Evolutionary conservation across 169 alveolate species (phyloP).

Genomic region (Cryptosporidium sp.): DNA sequence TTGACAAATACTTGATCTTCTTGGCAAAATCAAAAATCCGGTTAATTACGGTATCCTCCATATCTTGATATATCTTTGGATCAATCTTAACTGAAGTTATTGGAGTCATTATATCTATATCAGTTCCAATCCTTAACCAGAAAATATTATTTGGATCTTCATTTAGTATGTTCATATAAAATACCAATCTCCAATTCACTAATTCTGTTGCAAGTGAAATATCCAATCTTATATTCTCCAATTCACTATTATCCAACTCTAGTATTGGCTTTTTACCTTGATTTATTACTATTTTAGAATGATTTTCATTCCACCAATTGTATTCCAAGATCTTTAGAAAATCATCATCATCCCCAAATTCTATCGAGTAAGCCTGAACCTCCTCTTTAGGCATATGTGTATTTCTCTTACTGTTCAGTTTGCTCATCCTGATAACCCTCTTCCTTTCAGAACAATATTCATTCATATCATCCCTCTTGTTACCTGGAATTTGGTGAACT

Average conservation of each 20-base stretch:
- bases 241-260: neutral
- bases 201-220: conserved; percentile 58
- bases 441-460: neutral
- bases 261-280: conserved; percentile 27
- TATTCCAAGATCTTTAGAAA: conserved; percentile 32
- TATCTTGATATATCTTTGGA: conserved; percentile 43
- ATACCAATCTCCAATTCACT: conserved; percentile 72
- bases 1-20: conserved; percentile 38
- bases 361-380: conserved; percentile 44
- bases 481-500: neutral
- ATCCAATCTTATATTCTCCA: conserved; percentile 5
- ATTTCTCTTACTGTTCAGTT: neutral
- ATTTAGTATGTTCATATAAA: conserved; percentile 46
- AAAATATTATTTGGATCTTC: conserved; percentile 25
- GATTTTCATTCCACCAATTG: conserved; percentile 38
- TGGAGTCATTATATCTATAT: conserved; percentile 63
- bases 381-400: conserved; percentile 31
- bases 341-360: conserved; percentile 22
- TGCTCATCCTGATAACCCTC: neutral
- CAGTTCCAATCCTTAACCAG: conserved; percentile 52
- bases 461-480: neutral
- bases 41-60: conserved; percentile 5
- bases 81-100: conserved; percentile 58
- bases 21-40: conserved; percentile 14
- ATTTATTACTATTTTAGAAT: neutral